Conservation (phyloP, 129 eudicot genomes). For the Helianthus tuberosus region DNA sequence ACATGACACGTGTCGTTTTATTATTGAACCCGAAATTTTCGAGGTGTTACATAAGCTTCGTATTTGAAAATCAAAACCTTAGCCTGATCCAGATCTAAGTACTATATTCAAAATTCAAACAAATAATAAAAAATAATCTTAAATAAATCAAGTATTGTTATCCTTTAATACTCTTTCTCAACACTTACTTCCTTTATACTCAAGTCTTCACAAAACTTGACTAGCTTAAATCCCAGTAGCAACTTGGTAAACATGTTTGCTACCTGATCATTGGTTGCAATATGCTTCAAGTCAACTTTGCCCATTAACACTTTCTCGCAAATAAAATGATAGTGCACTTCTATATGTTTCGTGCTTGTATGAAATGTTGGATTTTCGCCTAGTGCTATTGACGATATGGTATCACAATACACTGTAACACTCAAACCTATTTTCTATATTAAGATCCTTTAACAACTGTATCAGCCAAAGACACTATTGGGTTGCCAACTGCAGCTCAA, state of each 20-base stretch:
- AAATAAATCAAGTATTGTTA: not conserved
- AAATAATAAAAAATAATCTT: too few species aligned
- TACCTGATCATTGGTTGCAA: not conserved
- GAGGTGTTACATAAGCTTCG: too few species aligned
- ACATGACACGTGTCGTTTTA: too few species aligned
- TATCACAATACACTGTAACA: not conserved
- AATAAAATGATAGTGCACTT: too few species aligned
- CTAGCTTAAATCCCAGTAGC: not conserved
- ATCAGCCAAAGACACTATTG: not conserved
- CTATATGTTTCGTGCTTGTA: not conserved
- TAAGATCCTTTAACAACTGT: not conserved
- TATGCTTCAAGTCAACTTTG: not conserved
- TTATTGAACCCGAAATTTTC: too few species aligned
- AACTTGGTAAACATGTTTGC: not conserved
- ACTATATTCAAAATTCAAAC: too few species aligned
- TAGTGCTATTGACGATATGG: not conserved
- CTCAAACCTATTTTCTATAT: not conserved
- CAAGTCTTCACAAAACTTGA: not conserved
- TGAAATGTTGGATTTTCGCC: not conserved
- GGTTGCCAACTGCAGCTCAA: not conserved
- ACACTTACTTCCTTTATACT: not conserved
- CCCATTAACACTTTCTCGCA: not conserved
- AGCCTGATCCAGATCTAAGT: too few species aligned
- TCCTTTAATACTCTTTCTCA: not conserved
- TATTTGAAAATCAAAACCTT: too few species aligned